Evolutionary conservation across 2,329 filamentous ascomycete genomes (phyloP).

Genomic region (Mollisia scopiformis): DNA sequence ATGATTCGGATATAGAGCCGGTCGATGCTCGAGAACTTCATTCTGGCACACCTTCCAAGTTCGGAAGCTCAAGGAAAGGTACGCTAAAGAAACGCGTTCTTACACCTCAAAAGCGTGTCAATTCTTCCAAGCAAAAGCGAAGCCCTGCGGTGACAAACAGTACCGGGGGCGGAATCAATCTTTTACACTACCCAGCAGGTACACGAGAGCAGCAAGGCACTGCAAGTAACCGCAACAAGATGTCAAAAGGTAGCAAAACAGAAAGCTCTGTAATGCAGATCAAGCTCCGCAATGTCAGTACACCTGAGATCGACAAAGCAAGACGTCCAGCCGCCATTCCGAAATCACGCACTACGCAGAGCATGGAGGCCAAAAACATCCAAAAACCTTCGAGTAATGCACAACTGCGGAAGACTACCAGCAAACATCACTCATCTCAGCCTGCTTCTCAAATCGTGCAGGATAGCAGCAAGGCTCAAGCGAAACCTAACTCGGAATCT

Average conservation of each 20-base stretch:
- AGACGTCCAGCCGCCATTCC: neutral
- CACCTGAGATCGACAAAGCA: neutral
- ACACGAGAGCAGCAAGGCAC: neutral
- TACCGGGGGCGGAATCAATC: neutral
- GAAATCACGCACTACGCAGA: neutral
- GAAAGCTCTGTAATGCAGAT: neutral
- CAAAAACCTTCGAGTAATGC: neutral
- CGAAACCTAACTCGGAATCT: neutral
- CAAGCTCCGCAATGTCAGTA: neutral
- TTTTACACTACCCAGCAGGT: neutral
- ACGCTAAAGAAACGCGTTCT: neutral
- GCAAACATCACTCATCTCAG: neutral
- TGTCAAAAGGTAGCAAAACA: neutral
- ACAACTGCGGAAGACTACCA: neutral
- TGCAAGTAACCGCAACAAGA: neutral
- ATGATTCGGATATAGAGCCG: conserved; percentile 25
- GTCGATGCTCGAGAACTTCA: conserved; percentile 24
- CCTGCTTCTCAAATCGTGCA: neutral
- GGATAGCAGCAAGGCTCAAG: neutral
- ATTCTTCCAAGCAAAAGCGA: neutral
- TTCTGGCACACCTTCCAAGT: neutral
- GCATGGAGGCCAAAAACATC: neutral
- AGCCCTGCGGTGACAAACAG: neutral
- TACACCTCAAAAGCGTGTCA: neutral
- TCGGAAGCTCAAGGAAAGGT: conserved; percentile 12